Evolutionary conservation across 1,139 yeast species (phyloP), one percentile per base, ranked within the genome.

Genomic region (Eremothecium cymbalariae): DNA sequence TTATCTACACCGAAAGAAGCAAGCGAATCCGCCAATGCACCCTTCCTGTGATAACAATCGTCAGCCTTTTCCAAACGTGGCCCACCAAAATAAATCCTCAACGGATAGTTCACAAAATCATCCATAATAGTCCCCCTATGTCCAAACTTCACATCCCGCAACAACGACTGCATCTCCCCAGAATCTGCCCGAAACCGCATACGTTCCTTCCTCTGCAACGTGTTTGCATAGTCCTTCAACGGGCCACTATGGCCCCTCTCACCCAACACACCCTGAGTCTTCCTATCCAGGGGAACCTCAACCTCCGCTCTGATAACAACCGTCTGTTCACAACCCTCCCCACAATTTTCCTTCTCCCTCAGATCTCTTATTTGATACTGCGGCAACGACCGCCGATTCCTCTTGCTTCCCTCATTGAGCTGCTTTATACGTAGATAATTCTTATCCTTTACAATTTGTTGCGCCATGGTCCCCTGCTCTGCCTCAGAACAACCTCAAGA

Each of bases 61-160:
- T n/a, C n/a, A n/a, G n/a, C 45, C 31, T 38, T 41, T 35, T 52
- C 57, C 13, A 53, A 34, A 13, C 51, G 48, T 6, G 59, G 58
- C 11, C 59, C 59, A 14, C 38, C 40, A 36, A 54, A 54, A 19
- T 44, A 41, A 28, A 40, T 38, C 32, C 45, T 46, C 25, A 46
- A 47, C 16, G 56, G 54, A 13, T 52, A 62, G 21, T 66, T 60
- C 17, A 56, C 45, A 14, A 56, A 41, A 8, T 53, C 57, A 48
- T 75, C 82, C 39, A 75, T 63, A 4, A 75, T 69, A 4, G 77
- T 67, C 4, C 70, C 58, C 8, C 67, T 53, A 9, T 55, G 51
- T 24, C 63, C 60, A 47, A 69, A 69, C 31, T 62, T 60, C 25
- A 69, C 65, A 45, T 70, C 76, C 13, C 66, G 64, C 39, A 70